Base-by-base conservation (phyloP, 2,329 filamentous ascomycete genomes). In the Chaetomium sp. region DNA sequence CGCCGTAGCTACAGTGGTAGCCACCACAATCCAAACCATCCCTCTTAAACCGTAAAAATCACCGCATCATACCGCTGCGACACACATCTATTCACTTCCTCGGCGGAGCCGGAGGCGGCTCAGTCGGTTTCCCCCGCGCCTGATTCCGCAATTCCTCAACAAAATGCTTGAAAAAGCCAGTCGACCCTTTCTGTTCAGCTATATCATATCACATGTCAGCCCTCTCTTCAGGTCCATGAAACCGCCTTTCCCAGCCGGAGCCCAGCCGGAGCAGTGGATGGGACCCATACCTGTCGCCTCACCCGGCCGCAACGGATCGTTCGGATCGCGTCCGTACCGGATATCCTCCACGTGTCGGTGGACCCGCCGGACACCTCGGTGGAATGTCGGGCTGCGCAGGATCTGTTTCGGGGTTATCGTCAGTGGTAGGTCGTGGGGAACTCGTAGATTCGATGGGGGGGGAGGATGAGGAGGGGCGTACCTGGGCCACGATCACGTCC, bases 121-220 rank as follows among this genome's bases (percentile, higher is more conserved):
- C 68, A 9, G 69, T 75, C 44, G 76, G 74, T 19, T 68, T 74
- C 4, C 78, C 78, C 8, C 71, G 69, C 8, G 72, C 65, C 61
- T 82, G 79, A 52, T 78, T 79, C 61, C 71, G 72, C 4, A 82
- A 52, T 67, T 82, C 79, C 8, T 79, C 71, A 38, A 75, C 19
- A 45, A 82, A 82, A 58, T 79, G 71, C 37, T 67, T 71, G 1
- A 77, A 41, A 56, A 81, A 81, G 2, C 62, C 62, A 6, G 63
- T 59, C 11, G 44, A 49, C 4, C 64, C 57, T 33, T 69, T 66
- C 0, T 70, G 71, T 14, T 77, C 67, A 41, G 69, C 69, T 68
- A 60, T 45, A 12, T 11, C 34, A 60, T 45, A 12, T 11, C 34
- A 5, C 19, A n/a, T 47, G 14, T 46, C 49, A 49, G 34, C 37